Evolutionary conservation across 2,329 filamentous ascomycete genomes (phyloP).

Genomic region (Lojkania enalia): DNA sequence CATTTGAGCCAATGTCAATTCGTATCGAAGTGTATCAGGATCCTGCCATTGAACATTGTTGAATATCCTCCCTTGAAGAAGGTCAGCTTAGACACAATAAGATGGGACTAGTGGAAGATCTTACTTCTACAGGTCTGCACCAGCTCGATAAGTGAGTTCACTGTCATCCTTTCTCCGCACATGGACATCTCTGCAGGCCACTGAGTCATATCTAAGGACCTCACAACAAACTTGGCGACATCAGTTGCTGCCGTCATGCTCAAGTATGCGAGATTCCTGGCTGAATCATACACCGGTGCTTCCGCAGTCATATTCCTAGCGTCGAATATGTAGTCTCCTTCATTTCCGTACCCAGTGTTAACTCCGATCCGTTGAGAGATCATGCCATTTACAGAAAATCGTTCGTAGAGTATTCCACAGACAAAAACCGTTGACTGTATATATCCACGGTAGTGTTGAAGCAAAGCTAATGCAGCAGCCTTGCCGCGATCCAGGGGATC

Average conservation of each 20-base stretch:
- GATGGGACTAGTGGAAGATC: background rate
- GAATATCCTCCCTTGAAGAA: conserved; percentile 31
- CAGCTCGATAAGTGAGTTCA: conserved; percentile 63
- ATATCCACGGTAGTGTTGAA: conserved; percentile 59
- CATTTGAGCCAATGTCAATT: conserved; percentile 49
- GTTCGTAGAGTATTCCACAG: conserved; percentile 76
- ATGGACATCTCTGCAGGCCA: conserved; percentile 74
- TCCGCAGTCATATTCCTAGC: conserved; percentile 61
- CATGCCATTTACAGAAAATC: conserved; percentile 71
- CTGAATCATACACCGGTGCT: conserved; percentile 59
- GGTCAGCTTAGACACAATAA: conserved; percentile 13
- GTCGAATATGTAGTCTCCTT: conserved; percentile 70
- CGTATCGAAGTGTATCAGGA: conserved; percentile 55
- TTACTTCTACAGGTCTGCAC: conserved; percentile 44
- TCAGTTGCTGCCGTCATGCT: conserved; percentile 72
- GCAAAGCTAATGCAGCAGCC: conserved; percentile 58
- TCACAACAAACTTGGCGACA: conserved; percentile 70
- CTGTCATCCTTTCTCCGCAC: conserved; percentile 66
- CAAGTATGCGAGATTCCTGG: conserved; percentile 52
- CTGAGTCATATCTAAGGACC: conserved; percentile 64
- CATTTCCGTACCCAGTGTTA: conserved; percentile 56
- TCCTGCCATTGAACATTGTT: conserved; percentile 48
- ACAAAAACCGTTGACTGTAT: conserved; percentile 73
- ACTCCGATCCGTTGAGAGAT: conserved; percentile 61
- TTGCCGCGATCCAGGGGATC: conserved; percentile 67